These are phyloP conservation scores for Noccaea bulbosa DNA, from an alignment of 345 rosid genomes.

Conservation along the genomic window DNA sequence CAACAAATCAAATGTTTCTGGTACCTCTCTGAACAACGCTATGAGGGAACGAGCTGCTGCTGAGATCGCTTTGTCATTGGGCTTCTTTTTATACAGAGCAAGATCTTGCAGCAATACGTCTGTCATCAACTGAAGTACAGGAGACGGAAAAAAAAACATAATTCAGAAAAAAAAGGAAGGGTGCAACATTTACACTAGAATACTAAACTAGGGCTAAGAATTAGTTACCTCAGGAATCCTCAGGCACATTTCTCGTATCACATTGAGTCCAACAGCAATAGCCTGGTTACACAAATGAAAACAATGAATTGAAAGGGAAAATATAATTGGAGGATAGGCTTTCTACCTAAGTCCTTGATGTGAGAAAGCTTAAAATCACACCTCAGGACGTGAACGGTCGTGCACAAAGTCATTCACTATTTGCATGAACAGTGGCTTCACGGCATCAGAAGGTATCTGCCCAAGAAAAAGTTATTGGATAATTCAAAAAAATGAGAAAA, in stretches of 20 bases:
- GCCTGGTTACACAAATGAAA: conserved; percentile 52
- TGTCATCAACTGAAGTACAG: conserved; percentile 75
- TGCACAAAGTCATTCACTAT: conserved; percentile 94
- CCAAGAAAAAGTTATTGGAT: conserved; percentile 22
- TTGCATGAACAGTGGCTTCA: conserved; percentile 89
- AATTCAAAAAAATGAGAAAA: conserved; percentile 7
- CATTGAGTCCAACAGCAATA: conserved; percentile 92
- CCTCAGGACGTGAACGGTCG: conserved; percentile 94
- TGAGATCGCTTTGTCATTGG: conserved; percentile 78
- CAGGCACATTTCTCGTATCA: conserved; percentile 86
- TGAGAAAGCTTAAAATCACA: conserved; percentile 35
- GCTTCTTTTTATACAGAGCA: conserved; percentile 81
- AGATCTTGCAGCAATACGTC: conserved; percentile 97
- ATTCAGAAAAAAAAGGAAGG: conserved; percentile 6
- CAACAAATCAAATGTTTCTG: not conserved
- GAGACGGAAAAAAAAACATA: conserved; percentile 12
- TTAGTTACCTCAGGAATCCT: conserved; percentile 83
- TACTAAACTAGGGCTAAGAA: conserved; percentile 7
- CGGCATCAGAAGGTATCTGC: conserved; percentile 99
- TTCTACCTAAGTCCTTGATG: conserved; percentile 12
- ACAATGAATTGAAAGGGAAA: conserved; percentile 3
- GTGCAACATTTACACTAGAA: not conserved
- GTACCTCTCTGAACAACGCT: conserved; percentile 92
- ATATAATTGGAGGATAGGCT: not conserved
- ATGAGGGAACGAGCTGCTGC: conserved; percentile 88